These are phyloP conservation scores for Pichia insulana DNA, from an alignment of 805 yeast genomes.

Conservation along the genomic window DNA sequence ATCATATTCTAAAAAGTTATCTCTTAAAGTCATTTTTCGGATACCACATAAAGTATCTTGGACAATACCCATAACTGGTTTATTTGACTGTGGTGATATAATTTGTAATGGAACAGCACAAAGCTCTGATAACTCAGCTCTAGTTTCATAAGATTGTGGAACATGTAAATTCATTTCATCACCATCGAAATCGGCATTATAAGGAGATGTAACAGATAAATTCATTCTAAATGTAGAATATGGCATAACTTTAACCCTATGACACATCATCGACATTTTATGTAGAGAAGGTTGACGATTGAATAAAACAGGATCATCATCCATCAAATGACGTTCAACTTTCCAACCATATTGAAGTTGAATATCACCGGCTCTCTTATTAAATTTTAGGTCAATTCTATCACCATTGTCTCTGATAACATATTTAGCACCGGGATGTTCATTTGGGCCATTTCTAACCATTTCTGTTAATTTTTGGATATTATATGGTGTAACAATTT, in stretches of 20 bases:
- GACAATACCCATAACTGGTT: slow-evolving; percentile 99
- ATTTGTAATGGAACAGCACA: slow-evolving; percentile 97
- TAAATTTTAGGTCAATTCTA: slow-evolving; percentile 93
- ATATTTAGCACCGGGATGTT: slow-evolving; percentile 98
- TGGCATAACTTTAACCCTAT: slow-evolving; percentile 97
- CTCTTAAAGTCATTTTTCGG: slow-evolving; percentile 90
- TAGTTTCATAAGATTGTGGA: slow-evolving; percentile 95
- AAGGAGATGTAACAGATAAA: slow-evolving; percentile 97
- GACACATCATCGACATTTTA: slow-evolving; percentile 99
- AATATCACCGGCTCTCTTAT: slow-evolving; percentile 96
- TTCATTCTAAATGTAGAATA: slow-evolving; percentile 95
- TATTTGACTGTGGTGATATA: slow-evolving; percentile 96
- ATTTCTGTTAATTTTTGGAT: slow-evolving; percentile 86
- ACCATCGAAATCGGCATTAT: slow-evolving; percentile 99
- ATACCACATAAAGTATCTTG: slow-evolving; percentile 98
- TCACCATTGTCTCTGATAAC: slow-evolving; percentile 98
- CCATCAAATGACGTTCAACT: slow-evolving; percentile 97
- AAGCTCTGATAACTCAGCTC: slow-evolving; percentile 90
- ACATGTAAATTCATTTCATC: slow-evolving; percentile 99
- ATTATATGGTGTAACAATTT: slow-evolving; percentile 94
- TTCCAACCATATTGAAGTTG: slow-evolving; percentile 98
- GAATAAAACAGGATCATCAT: slow-evolving; percentile 93
- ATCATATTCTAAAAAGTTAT: slow-evolving; percentile 78
- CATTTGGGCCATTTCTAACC: slow-evolving; percentile 97
- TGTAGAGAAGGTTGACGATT: slow-evolving; percentile 99